Evolutionary conservation across 2,329 filamentous ascomycete genomes (phyloP).

Genomic region (Verruconis gallopava): DNA sequence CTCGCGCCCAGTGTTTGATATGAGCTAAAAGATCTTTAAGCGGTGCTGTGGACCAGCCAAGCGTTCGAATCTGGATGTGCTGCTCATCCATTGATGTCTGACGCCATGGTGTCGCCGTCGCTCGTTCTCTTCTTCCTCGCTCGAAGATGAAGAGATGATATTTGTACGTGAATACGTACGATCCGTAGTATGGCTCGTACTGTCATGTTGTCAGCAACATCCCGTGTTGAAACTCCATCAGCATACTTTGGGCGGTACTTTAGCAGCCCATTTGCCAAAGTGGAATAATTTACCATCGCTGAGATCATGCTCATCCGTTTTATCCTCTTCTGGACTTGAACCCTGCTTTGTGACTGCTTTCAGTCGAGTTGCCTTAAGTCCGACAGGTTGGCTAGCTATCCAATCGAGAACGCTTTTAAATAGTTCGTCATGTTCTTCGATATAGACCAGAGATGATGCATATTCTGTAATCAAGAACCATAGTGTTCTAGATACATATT

Average conservation of each 20-base stretch:
- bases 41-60: slow-evolving; percentile 34
- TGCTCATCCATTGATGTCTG: slow-evolving; percentile 24
- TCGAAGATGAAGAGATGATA: slow-evolving; percentile 29
- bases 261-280: slow-evolving; percentile 35
- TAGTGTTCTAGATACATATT: slow-evolving; percentile 23
- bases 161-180: slow-evolving; percentile 30
- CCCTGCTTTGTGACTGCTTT: slow-evolving; percentile 28
- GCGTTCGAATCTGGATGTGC: slow-evolving; percentile 31
- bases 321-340: slow-evolving; percentile 21
- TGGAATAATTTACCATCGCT: slow-evolving; percentile 34
- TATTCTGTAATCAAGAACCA: slow-evolving; percentile 21
- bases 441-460: slow-evolving; percentile 31
- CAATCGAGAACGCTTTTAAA: slow-evolving; percentile 31
- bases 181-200: slow-evolving; percentile 38
- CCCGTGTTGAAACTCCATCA: too few species aligned
- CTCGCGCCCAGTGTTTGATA: slow-evolving; percentile 32
- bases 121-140: slow-evolving; percentile 20
- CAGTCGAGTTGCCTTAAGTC: slow-evolving; percentile 24
- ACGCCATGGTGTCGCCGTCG: slow-evolving; percentile 14
- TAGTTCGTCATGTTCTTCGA: slow-evolving; percentile 32
- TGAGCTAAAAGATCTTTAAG: slow-evolving; percentile 34
- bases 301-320: slow-evolving; percentile 22
- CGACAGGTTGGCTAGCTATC: slow-evolving; percentile 29
- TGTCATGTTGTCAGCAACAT: too few species aligned
- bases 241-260: slow-evolving; percentile 32